Evolutionary conservation across 1,284 basidiomycete species (phyloP).

Genomic region (Tausonia pullulans): DNA sequence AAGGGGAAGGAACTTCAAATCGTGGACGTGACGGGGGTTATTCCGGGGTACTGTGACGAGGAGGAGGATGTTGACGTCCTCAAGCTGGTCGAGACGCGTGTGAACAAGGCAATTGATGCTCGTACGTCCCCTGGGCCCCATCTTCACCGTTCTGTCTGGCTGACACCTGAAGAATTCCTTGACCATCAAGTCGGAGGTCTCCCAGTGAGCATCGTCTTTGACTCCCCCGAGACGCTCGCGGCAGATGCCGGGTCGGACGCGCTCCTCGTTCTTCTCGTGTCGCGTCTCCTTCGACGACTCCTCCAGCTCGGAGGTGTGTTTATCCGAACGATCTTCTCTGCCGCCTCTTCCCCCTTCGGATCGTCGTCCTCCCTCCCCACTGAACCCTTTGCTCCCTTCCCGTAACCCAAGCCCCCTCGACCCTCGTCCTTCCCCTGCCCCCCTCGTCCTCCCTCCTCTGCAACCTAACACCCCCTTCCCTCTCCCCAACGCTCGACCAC

Average conservation of each 20-base stretch:
- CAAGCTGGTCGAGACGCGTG: constrained; percentile 22
- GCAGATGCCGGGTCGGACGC: constrained; percentile 4
- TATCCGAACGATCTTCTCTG: neutral
- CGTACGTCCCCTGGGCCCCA: neutral
- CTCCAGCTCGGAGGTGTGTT: constrained; percentile 20
- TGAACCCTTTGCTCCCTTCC: neutral
- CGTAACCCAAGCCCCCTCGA: constrained; percentile 43
- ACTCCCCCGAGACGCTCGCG: constrained; percentile 1
- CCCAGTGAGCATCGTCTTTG: neutral
- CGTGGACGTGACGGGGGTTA: constrained; percentile 22
- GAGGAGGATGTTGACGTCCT: constrained; percentile 23
- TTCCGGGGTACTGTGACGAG: constrained; percentile 28
- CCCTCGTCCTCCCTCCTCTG: constrained; percentile 44
- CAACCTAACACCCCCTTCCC: constrained; percentile 42
- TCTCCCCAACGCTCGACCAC: constrained; percentile 55
- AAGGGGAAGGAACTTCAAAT: constrained; percentile 8
- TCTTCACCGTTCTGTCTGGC: neutral
- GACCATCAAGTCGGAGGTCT: neutral
- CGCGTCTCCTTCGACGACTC: constrained; percentile 15
- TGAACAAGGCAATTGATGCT: constrained; percentile 18
- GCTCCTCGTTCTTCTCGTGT: constrained; percentile 4
- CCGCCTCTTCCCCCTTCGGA: neutral
- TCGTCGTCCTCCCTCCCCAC: neutral
- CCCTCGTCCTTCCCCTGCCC: constrained; percentile 53
- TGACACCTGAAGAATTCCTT: neutral